A percentile compares a stretch with the other conserved stretches of the same genome.
Evolutionary conservation across 2,329 filamentous ascomycete genomes (phyloP).

Genomic region (Colletotrichum limetticola): DNA sequence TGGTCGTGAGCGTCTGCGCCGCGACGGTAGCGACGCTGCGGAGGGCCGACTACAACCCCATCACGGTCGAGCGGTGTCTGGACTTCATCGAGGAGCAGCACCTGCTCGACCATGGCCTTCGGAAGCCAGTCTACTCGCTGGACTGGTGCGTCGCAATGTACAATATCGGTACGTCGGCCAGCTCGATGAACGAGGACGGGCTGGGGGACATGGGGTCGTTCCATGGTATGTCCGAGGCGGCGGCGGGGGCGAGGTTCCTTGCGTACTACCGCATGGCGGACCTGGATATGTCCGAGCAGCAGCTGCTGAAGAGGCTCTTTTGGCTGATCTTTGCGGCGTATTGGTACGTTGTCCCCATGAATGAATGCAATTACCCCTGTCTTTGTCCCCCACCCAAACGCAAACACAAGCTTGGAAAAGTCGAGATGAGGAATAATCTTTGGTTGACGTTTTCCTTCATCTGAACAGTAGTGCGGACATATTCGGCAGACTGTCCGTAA

Average conservation of each 20-base stretch:
- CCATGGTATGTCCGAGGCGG: constrained; percentile 40
- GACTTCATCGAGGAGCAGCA: constrained; percentile 43
- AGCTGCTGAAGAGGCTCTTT: constrained; percentile 47
- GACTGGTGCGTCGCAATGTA: constrained; percentile 51
- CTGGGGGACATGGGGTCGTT: constrained; percentile 32
- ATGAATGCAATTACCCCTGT: neutral
- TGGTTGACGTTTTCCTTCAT: constrained; percentile 39
- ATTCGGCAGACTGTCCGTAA: constrained; percentile 41
- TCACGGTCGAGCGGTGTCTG: constrained; percentile 44
- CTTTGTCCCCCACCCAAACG: neutral
- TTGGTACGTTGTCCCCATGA: constrained; percentile 7
- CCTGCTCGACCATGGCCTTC: constrained; percentile 36
- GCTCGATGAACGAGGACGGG: constrained; percentile 32
- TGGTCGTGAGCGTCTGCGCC: constrained; percentile 48
- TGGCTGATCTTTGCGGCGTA: constrained; percentile 45
- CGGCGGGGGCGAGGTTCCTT: constrained; percentile 44
- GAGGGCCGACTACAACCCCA: constrained; percentile 38
- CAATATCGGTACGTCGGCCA: constrained; percentile 43
- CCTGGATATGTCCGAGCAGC: constrained; percentile 41
- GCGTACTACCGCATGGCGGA: constrained; percentile 41
- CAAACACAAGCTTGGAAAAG: neutral
- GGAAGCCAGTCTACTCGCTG: constrained; percentile 39
- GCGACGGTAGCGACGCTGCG: constrained; percentile 46
- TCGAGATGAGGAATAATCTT: neutral
- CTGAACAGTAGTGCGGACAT: constrained; percentile 42